Evolutionary conservation across 2,329 filamentous ascomycete species (phyloP).

Genomic region (Nothophoma quercina): DNA sequence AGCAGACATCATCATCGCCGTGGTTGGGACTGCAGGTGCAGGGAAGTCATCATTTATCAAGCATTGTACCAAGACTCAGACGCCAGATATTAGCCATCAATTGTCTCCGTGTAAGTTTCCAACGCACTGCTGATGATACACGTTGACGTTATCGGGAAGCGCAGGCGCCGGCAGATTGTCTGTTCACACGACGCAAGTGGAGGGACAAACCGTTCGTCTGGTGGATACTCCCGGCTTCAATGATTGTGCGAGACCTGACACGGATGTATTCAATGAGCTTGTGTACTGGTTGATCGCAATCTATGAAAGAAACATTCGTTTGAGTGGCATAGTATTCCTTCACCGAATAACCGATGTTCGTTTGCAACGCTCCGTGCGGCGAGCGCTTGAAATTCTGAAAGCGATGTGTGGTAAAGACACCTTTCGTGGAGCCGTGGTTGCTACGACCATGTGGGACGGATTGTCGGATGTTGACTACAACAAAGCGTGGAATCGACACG

Average conservation of each 20-base stretch:
- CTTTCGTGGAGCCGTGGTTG: slow-evolving; percentile 52
- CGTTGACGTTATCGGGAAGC: neutral
- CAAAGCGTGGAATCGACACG: neutral
- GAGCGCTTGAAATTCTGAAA: slow-evolving; percentile 55
- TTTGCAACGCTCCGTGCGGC: slow-evolving; percentile 50
- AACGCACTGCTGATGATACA: neutral
- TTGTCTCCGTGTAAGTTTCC: neutral
- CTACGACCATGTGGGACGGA: slow-evolving; percentile 54
- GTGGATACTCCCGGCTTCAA: slow-evolving; percentile 25
- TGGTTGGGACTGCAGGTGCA: slow-evolving; percentile 52
- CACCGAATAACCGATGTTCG: slow-evolving; percentile 55
- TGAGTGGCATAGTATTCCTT: slow-evolving; percentile 57
- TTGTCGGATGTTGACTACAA: neutral
- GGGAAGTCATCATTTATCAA: slow-evolving; percentile 52
- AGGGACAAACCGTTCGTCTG: slow-evolving; percentile 11
- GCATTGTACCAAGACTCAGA: slow-evolving; percentile 5
- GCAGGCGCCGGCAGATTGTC: slow-evolving; percentile 2
- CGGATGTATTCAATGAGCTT: slow-evolving; percentile 53
- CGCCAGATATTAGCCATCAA: neutral
- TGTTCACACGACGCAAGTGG: slow-evolving; percentile 7
- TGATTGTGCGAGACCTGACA: slow-evolving; percentile 45
- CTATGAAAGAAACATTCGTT: slow-evolving; percentile 41
- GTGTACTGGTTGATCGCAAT: slow-evolving; percentile 49
- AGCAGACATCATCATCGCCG: slow-evolving; percentile 36
- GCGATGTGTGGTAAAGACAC: slow-evolving; percentile 53